phyloP scores from a whole-genome alignment of 305 asterid genomes.

The Stenogyne calaminthoides region DNA sequence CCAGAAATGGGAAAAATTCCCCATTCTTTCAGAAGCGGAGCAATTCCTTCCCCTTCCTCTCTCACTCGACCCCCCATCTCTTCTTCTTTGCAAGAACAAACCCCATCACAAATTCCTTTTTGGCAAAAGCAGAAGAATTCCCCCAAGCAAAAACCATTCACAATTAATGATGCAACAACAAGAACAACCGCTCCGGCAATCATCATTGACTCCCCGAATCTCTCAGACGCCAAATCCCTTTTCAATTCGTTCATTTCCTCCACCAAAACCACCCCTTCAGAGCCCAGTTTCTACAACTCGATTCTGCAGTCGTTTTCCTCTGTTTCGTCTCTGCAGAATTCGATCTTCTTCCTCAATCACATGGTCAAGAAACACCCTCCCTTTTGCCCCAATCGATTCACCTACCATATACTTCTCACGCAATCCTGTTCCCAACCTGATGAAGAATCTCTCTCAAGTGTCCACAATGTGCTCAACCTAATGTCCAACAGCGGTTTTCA shows the following conservation, averaged over 20 bases:
- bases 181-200: slow-evolving; percentile 37
- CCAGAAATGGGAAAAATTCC: slow-evolving; percentile 48
- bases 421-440: slow-evolving; percentile 62
- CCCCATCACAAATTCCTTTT: slow-evolving; percentile 24
- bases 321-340: slow-evolving; percentile 68
- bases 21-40: slow-evolving; percentile 31
- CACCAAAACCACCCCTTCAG: slow-evolving; percentile 47
- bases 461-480: slow-evolving; percentile 63
- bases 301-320: slow-evolving; percentile 71
- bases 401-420: slow-evolving; percentile 62
- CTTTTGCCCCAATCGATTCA: slow-evolving; percentile 65
- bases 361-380: slow-evolving; percentile 75
- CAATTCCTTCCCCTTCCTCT: slow-evolving; percentile 32
- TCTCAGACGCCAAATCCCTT: slow-evolving; percentile 75
- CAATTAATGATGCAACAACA: slow-evolving; percentile 23
- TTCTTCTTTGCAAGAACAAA: slow-evolving; percentile 26
- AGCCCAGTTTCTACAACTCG: slow-evolving; percentile 61
- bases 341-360: slow-evolving; percentile 74
- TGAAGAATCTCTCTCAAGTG: slow-evolving; percentile 51
- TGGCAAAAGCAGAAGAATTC: slow-evolving; percentile 30
- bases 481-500: slow-evolving; percentile 67
- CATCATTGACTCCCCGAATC: slow-evolving; percentile 53
- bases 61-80: slow-evolving; percentile 32
- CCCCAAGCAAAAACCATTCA: slow-evolving; percentile 31
- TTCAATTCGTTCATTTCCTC: slow-evolving; percentile 67